These are phyloP conservation scores for Phytophthora fragariaefolia DNA, from an alignment of 352 stramenopile species.

Conservation along the genomic window DNA sequence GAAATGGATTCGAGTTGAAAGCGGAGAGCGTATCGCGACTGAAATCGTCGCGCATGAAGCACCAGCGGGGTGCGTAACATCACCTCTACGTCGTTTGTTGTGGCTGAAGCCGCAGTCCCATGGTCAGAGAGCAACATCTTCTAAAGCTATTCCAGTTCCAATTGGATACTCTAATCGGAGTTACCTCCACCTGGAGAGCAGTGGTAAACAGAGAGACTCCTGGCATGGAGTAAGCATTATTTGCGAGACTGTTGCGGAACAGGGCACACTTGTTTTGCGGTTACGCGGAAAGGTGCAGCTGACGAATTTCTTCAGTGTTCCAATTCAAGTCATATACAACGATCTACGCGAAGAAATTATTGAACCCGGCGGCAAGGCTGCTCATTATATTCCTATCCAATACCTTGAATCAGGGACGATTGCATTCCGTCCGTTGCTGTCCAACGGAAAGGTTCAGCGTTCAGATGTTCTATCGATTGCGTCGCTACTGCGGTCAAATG, in stretches of 20 bases:
- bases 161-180: slow-evolving; percentile 89
- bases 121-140: slow-evolving; percentile 37
- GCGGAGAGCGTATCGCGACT: slow-evolving; percentile 70
- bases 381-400: slow-evolving; percentile 85
- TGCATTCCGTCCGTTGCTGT: slow-evolving; percentile 72
- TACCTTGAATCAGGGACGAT: slow-evolving; percentile 75
- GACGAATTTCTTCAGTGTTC: slow-evolving; percentile 73
- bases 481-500: slow-evolving; percentile 57
- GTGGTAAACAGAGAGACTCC: slow-evolving; percentile 58
- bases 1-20: slow-evolving; percentile 70
- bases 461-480: slow-evolving; percentile 68
- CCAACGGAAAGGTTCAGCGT: slow-evolving; percentile 62
- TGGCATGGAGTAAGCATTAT: slow-evolving; percentile 86
- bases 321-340: slow-evolving; percentile 84
- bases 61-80: slow-evolving; percentile 81
- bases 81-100: slow-evolving; percentile 70
- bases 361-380: slow-evolving; percentile 45
- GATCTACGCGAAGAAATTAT: slow-evolving; percentile 62
- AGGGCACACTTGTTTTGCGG: slow-evolving; percentile 82
- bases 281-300: slow-evolving; percentile 83
- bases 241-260: slow-evolving; percentile 85
- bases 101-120: slow-evolving; percentile 82
- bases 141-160: slow-evolving; percentile 84
- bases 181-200: slow-evolving; percentile 83
- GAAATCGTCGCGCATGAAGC: slow-evolving; percentile 86